phyloP scores from a whole-genome alignment of 2,329 filamentous ascomycete species.

The Stachybotrys echinatus region DNA sequence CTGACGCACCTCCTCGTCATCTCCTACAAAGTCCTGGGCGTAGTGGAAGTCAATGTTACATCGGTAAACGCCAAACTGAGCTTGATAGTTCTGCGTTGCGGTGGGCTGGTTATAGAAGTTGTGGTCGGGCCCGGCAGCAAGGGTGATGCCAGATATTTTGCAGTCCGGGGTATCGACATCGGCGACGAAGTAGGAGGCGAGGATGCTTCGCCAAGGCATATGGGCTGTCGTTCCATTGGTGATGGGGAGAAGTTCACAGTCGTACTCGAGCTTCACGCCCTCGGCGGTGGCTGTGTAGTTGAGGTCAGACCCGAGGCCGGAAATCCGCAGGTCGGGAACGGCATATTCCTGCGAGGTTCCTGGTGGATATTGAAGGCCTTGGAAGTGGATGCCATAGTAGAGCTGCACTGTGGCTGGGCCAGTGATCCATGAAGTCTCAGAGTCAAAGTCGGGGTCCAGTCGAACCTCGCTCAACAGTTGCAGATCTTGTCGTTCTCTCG shows the following conservation, averaged over 20 bases:
- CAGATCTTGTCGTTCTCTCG: neutral
- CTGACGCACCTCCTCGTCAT: constrained; percentile 3
- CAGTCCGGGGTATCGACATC: neutral
- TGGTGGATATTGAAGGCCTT: neutral
- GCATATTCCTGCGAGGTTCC: neutral
- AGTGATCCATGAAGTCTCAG: neutral
- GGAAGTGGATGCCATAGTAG: neutral
- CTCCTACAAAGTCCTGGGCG: constrained; percentile 7
- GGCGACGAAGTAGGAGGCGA: neutral
- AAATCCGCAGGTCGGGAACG: neutral
- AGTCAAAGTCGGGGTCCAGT: neutral
- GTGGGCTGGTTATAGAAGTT: constrained; percentile 15
- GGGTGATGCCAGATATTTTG: constrained; percentile 8
- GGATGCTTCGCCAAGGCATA: neutral
- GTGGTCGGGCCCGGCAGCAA: constrained; percentile 16
- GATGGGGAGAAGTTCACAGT: neutral
- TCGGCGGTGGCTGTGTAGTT: neutral
- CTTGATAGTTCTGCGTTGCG: constrained; percentile 20
- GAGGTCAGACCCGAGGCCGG: neutral
- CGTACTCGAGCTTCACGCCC: neutral
- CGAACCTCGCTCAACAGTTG: neutral
- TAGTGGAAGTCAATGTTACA: constrained; percentile 19
- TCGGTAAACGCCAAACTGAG: constrained; percentile 13
- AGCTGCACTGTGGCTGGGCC: neutral
- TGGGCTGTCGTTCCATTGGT: neutral